A percentile compares a stretch with the other conserved stretches of the same genome.
Conservation (phyloP, 1,139 yeast genomes). For the Scheffersomyces segobiensis region DNA sequence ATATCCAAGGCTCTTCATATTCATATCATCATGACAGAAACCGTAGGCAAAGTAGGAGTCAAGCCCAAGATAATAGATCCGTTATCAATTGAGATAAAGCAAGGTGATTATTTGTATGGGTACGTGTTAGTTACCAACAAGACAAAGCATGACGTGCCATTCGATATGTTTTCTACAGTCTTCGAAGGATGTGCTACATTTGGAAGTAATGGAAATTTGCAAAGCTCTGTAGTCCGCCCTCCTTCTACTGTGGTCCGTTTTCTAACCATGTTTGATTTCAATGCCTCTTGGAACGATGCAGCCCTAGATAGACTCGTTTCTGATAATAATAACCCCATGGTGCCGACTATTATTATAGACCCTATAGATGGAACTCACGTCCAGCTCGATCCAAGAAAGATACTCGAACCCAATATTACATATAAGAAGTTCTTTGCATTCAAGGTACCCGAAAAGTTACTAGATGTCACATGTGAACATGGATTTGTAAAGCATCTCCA, state of each 20-base stretch:
- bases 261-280: slow-evolving; percentile 42
- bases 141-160: slow-evolving; percentile 29
- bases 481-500: slow-evolving; percentile 37
- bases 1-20: slow-evolving; percentile 29
- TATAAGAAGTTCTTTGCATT: slow-evolving; percentile 45
- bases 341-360: slow-evolving; percentile 22
- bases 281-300: slow-evolving; percentile 45
- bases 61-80: slow-evolving; percentile 32
- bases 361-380: slow-evolving; percentile 33
- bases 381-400: slow-evolving; percentile 27
- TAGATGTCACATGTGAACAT: slow-evolving; percentile 40
- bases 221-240: slow-evolving; percentile 16
- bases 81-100: slow-evolving; percentile 31
- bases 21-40: slow-evolving; percentile 30
- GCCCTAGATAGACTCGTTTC: slow-evolving; percentile 29
- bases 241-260: slow-evolving; percentile 23
- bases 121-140: slow-evolving; percentile 37
- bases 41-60: slow-evolving; percentile 32
- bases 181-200: slow-evolving; percentile 35
- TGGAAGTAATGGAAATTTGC: slow-evolving; percentile 14
- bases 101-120: slow-evolving; percentile 43
- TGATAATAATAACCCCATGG: slow-evolving; percentile 29
- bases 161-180: slow-evolving; percentile 43
- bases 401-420: slow-evolving; percentile 32
- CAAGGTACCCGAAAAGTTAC: slow-evolving; percentile 36